These are phyloP conservation scores for Dryas alaskensis DNA, from an alignment of 306 rosid species.

Conservation along the genomic window DNA sequence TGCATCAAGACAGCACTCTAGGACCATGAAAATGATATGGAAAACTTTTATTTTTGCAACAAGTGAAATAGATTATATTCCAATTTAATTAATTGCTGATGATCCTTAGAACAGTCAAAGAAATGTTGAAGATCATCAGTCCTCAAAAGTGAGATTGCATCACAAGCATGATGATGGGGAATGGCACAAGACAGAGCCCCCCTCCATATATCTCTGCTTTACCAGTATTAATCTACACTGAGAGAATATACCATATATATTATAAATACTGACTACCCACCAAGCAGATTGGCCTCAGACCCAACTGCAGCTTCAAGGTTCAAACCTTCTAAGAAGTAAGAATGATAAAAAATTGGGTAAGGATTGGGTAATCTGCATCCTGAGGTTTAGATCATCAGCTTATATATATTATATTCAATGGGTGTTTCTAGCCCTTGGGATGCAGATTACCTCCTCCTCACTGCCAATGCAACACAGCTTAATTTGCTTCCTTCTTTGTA, in stretches of 20 bases:
- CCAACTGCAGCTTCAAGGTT: too few relatives aligned
- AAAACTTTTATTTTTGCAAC: neutral
- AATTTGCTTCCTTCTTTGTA: too few relatives aligned
- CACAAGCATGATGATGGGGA: neutral
- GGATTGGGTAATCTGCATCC: constrained; percentile 18
- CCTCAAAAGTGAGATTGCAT: neutral
- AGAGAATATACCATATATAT: neutral
- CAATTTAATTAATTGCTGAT: neutral
- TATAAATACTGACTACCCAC: neutral
- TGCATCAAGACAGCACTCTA: neutral
- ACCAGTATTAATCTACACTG: neutral
- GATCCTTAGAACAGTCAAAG: neutral
- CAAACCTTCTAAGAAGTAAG: neutral
- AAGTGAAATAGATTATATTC: neutral
- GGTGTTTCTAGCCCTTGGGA: constrained; percentile 7
- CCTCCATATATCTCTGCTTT: neutral
- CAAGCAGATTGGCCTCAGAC: neutral
- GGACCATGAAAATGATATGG: constrained; percentile 6
- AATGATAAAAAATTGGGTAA: neutral
- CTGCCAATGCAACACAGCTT: neutral
- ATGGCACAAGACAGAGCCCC: neutral
- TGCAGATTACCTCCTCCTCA: constrained; percentile 9
- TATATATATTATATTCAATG: too few relatives aligned
- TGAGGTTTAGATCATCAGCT: constrained; percentile 1
- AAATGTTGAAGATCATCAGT: too few relatives aligned